Percentiles rank a stretch among this genome's conserved stretches.
These are phyloP conservation scores for Elasticomyces elasticus DNA, from an alignment of 495 filamentous ascomycete species.

Conservation along the genomic window DNA sequence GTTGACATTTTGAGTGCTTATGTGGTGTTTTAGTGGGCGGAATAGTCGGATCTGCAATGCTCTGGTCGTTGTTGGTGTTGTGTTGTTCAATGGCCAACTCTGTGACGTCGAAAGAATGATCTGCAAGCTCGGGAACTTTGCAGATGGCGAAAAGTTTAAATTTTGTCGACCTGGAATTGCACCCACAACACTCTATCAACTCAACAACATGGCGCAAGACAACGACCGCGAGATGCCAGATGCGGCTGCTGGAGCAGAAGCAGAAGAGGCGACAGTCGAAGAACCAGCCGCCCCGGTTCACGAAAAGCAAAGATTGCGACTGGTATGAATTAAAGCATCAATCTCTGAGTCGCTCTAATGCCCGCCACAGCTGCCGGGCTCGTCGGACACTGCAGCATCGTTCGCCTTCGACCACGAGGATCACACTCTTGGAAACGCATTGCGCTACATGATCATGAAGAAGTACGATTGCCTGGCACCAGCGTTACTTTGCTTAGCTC, in stretches of 20 bases:
- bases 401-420: constrained; percentile 90
- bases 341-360: background rate
- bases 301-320: constrained; percentile 21
- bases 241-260: constrained; percentile 14
- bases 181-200: background rate
- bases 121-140: too few species aligned
- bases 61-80: too few species aligned
- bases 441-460: constrained; percentile 95
- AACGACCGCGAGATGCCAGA: constrained; percentile 15
- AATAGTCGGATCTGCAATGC: background rate
- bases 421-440: constrained; percentile 88
- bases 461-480: constrained; percentile 53
- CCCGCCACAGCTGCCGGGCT: constrained; percentile 34
- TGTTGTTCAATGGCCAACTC: too few species aligned
- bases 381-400: constrained; percentile 43
- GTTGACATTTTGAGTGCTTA: constrained; percentile 11
- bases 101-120: too few species aligned
- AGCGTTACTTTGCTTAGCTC: too few species aligned
- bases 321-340: constrained; percentile 10
- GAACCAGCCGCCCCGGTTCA: too few species aligned
- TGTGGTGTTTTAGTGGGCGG: background rate
- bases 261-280: constrained; percentile 13
- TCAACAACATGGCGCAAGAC: constrained; percentile 8
- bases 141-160: background rate
- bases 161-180: background rate